Percentiles rank a stretch among this genome's conserved stretches.
phyloP scores from a whole-genome alignment of 495 filamentous ascomycete species.

The Corynascus novoguineensis region DNA sequence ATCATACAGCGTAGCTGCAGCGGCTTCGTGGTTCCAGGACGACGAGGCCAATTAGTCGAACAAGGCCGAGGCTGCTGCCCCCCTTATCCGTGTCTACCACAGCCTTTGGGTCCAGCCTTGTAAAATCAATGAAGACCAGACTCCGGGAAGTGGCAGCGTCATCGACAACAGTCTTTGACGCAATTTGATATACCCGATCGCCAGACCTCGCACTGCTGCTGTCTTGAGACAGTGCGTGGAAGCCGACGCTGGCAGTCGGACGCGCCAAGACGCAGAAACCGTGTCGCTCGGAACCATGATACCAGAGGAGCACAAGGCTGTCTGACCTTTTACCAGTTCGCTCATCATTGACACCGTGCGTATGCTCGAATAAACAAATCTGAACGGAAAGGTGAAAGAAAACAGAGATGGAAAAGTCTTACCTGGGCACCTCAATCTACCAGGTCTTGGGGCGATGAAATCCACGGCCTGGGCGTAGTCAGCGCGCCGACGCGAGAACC shows the following conservation, averaged over 20 bases:
- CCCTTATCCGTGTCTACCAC: constrained; percentile 25
- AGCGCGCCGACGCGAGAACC: not conserved
- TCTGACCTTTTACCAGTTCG: constrained; percentile 60
- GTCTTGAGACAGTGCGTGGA: constrained; percentile 18
- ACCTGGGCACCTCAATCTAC: constrained; percentile 5
- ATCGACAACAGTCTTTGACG: constrained; percentile 11
- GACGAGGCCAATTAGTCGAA: constrained; percentile 11
- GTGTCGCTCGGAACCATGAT: constrained; percentile 37
- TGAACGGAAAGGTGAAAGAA: not conserved
- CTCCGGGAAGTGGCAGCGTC: constrained; percentile 28
- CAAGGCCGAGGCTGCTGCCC: constrained; percentile 9
- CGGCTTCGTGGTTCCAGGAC: constrained; percentile 28
- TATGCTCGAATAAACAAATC: too few relatives aligned
- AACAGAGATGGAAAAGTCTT: constrained; percentile 12
- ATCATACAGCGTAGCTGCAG: constrained; percentile 29
- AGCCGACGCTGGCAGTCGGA: constrained; percentile 15
- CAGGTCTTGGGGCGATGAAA: not conserved
- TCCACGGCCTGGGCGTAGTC: not conserved
- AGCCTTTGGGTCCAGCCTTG: constrained; percentile 30
- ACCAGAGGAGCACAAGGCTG: constrained; percentile 35
- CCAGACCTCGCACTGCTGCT: constrained; percentile 16
- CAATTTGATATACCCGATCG: constrained; percentile 25
- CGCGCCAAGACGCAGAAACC: constrained; percentile 27
- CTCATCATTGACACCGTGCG: constrained; percentile 49
- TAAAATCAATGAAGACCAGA: constrained; percentile 16